phyloP scores from a whole-genome alignment of 2,329 filamentous ascomycete species.

The Nigrospora osmanthi region DNA sequence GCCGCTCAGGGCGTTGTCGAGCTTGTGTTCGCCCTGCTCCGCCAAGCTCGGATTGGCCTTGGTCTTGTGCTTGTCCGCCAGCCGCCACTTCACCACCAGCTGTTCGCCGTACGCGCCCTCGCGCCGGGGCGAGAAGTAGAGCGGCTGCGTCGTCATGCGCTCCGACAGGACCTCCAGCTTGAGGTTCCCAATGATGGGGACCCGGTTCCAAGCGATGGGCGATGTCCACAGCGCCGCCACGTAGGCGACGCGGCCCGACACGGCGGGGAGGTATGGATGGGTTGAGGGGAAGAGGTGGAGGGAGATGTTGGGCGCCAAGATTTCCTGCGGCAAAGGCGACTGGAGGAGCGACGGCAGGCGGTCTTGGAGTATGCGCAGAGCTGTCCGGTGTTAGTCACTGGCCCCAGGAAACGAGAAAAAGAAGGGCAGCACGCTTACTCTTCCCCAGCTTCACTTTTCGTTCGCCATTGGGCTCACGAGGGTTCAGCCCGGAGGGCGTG shows the following conservation, averaged over 20 bases:
- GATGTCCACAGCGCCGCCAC: slow-evolving; percentile 92
- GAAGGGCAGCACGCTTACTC: slow-evolving; percentile 34
- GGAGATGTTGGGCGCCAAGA: slow-evolving; percentile 68
- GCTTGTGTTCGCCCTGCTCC: slow-evolving; percentile 22
- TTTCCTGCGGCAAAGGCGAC: slow-evolving; percentile 61
- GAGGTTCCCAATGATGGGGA: slow-evolving; percentile 87
- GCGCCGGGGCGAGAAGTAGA: slow-evolving; percentile 37
- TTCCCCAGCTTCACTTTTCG: slow-evolving; percentile 55
- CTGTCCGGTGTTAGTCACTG: slow-evolving; percentile 25
- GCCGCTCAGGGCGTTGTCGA: slow-evolving; percentile 24
- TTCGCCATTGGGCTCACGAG: slow-evolving; percentile 38
- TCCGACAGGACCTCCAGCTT: slow-evolving; percentile 81
- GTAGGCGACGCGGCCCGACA: slow-evolving; percentile 84
- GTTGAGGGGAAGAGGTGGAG: slow-evolving; percentile 67
- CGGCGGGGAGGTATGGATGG: slow-evolving; percentile 83
- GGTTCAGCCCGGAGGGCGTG: slow-evolving; percentile 9
- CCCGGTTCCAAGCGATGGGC: slow-evolving; percentile 88
- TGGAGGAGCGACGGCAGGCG: slow-evolving; percentile 60
- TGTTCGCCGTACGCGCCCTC: slow-evolving; percentile 63
- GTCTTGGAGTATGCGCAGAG: slow-evolving; percentile 57
- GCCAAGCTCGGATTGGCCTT: slow-evolving; percentile 17
- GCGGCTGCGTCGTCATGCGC: slow-evolving; percentile 64
- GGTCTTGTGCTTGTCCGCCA: slow-evolving; percentile 41
- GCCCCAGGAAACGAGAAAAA: background rate
- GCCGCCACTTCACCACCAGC: slow-evolving; percentile 86